These are phyloP conservation scores for Dioscorea cayenensis DNA, from an alignment of 116 monocot species.

Conservation along the genomic window DNA sequence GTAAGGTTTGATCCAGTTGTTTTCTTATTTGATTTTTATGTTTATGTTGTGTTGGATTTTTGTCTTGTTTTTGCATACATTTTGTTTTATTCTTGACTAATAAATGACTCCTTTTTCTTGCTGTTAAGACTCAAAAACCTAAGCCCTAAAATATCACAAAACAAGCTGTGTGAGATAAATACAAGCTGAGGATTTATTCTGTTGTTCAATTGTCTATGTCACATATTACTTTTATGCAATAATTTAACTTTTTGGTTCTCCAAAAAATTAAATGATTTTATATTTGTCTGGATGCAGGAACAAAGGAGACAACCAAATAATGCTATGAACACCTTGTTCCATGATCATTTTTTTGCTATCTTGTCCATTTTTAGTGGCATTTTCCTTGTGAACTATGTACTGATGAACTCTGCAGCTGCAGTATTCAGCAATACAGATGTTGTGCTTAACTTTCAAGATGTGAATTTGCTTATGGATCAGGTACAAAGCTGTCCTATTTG, in stretches of 20 bases:
- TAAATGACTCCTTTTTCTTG: too few relatives aligned
- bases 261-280: not conserved
- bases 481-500: constrained; percentile 21
- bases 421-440: constrained; percentile 47
- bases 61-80: too few relatives aligned
- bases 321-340: constrained; percentile 41
- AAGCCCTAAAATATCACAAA: too few relatives aligned
- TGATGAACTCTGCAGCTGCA: constrained; percentile 76
- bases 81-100: too few relatives aligned
- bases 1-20: too few relatives aligned
- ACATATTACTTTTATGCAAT: not conserved
- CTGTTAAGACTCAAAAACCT: too few relatives aligned
- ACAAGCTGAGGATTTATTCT: not conserved
- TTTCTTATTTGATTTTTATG: too few relatives aligned
- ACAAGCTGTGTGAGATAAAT: too few relatives aligned
- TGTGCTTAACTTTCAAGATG: constrained; percentile 48
- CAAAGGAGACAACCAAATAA: constrained; percentile 38
- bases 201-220: not conserved
- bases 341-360: constrained; percentile 88
- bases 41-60: too few relatives aligned
- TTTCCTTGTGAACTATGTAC: constrained; percentile 75
- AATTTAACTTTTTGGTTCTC: not conserved
- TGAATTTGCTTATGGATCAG: constrained; percentile 80
- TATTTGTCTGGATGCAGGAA: constrained; percentile 42
- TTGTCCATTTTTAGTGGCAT: constrained; percentile 83